phyloP scores from a whole-genome alignment of 2,329 filamentous ascomycete genomes.

The Dichotomopilus funicola region DNA sequence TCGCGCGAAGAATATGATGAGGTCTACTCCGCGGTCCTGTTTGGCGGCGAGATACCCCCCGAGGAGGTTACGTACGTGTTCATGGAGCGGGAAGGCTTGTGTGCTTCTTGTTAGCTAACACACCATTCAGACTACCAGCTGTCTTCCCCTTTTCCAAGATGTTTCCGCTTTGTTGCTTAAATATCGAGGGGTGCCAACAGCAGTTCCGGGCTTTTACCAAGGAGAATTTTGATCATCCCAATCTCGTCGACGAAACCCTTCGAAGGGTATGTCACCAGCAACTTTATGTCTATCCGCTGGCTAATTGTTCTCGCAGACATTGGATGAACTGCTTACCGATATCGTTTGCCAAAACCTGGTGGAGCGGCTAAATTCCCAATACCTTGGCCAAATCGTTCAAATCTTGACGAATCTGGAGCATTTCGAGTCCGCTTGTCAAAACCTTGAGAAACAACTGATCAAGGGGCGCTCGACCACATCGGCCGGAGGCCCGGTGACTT shows the following conservation, averaged over 20 bases:
- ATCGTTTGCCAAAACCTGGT: slow-evolving; percentile 90
- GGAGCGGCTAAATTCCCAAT: slow-evolving; percentile 82
- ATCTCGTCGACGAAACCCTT: slow-evolving; percentile 84
- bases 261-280: slow-evolving; percentile 50
- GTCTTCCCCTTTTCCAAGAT: slow-evolving; percentile 98
- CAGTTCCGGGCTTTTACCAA: slow-evolving; percentile 98
- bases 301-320: slow-evolving; percentile 46
- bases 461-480: slow-evolving; percentile 76
- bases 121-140: slow-evolving; percentile 67
- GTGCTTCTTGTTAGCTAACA: slow-evolving; percentile 1
- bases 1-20: slow-evolving; percentile 89
- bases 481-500: slow-evolving; percentile 69
- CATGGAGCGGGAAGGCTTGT: background rate
- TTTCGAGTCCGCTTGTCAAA: slow-evolving; percentile 87
- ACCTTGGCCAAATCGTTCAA: slow-evolving; percentile 95
- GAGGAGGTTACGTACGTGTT: slow-evolving; percentile 64
- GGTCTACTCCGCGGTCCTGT: slow-evolving; percentile 94
- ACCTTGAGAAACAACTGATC: slow-evolving; percentile 80
- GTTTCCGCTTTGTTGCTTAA: slow-evolving; percentile 97
- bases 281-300: background rate
- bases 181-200: slow-evolving; percentile 94
- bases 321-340: slow-evolving; percentile 90
- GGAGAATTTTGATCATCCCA: slow-evolving; percentile 88
- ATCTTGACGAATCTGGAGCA: slow-evolving; percentile 97
- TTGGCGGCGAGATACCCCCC: slow-evolving; percentile 70